Evolutionary conservation across 768 basidiomycete genomes (phyloP).

Genomic region (Leucosporidium creatinivorum): DNA sequence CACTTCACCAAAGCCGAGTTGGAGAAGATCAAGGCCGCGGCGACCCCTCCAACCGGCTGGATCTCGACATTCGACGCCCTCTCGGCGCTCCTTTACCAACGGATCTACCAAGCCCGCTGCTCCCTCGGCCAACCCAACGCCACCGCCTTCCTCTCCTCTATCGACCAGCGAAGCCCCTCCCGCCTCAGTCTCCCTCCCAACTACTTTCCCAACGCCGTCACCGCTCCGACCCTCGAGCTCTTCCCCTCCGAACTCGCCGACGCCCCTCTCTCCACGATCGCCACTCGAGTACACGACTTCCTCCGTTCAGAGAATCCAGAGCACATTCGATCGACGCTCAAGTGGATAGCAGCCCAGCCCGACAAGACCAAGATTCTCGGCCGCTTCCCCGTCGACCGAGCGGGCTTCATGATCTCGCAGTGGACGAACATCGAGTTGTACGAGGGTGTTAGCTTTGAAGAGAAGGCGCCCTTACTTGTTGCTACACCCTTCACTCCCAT

Average conservation of each 20-base stretch:
- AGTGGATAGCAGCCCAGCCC: too few relatives aligned
- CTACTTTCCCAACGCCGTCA: constrained; percentile 31
- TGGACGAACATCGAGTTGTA: not conserved
- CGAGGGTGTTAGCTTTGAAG: not conserved
- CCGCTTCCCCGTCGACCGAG: too few relatives aligned
- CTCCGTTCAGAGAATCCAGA: not conserved
- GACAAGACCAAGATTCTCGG: too few relatives aligned
- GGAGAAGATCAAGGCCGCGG: not conserved
- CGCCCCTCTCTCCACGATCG: constrained; percentile 21
- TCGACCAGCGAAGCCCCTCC: constrained; percentile 27
- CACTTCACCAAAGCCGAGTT: too few relatives aligned
- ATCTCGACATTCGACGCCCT: constrained; percentile 31
- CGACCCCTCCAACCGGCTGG: constrained; percentile 3
- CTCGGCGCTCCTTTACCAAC: constrained; percentile 24
- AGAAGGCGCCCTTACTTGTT: not conserved
- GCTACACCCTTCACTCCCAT: too few relatives aligned
- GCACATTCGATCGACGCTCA: not conserved
- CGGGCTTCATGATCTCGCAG: not conserved
- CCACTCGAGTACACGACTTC: constrained; percentile 13
- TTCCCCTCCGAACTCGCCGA: constrained; percentile 13
- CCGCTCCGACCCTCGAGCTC: constrained; percentile 8
- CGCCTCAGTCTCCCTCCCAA: constrained; percentile 12
- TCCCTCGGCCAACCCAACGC: constrained; percentile 6
- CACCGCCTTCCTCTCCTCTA: constrained; percentile 29
- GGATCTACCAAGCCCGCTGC: constrained; percentile 27